Evolutionary conservation across 1,139 yeast genomes (phyloP).

Genomic region (Hemisphaericaspora subhashii): DNA sequence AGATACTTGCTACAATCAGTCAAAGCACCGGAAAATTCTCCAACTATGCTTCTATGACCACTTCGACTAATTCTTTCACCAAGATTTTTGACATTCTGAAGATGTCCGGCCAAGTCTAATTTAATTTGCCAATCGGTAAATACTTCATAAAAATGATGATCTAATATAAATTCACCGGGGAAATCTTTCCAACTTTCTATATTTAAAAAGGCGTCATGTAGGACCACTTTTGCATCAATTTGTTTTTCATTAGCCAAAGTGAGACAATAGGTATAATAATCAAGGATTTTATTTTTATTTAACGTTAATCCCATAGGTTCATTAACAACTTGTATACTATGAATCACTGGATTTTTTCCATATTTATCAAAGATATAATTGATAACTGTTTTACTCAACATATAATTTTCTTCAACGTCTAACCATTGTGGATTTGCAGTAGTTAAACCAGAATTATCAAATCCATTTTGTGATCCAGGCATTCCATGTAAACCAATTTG

Average conservation of each 20-base stretch:
- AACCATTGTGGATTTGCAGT: constrained; percentile 16
- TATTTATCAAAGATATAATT: constrained; percentile 23
- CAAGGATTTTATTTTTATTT: constrained; percentile 16
- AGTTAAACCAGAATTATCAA: constrained; percentile 26
- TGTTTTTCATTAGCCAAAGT: constrained; percentile 12
- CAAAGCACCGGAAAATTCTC: constrained; percentile 29
- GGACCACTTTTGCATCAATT: constrained; percentile 15
- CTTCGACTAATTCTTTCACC: constrained; percentile 18
- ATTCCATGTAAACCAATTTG: constrained; percentile 28
- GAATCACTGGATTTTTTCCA: constrained; percentile 16
- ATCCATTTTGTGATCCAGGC: constrained; percentile 33
- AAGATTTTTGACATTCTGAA: constrained; percentile 15
- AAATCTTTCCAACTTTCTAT: constrained; percentile 23
- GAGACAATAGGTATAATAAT: constrained; percentile 18
- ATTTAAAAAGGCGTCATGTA: constrained; percentile 26
- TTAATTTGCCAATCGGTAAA: constrained; percentile 21
- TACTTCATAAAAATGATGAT: constrained; percentile 28
- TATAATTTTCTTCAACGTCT: constrained; percentile 16
- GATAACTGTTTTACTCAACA: constrained; percentile 18
- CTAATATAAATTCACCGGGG: constrained; percentile 17
- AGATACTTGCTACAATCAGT: constrained; percentile 28
- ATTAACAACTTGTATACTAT: constrained; percentile 25
- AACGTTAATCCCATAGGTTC: constrained; percentile 23
- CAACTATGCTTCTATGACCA: constrained; percentile 22
- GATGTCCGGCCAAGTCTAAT: constrained; percentile 17